Conservation (phyloP, 129 eudicot genomes). For the Flaveria bidentis region DNA sequence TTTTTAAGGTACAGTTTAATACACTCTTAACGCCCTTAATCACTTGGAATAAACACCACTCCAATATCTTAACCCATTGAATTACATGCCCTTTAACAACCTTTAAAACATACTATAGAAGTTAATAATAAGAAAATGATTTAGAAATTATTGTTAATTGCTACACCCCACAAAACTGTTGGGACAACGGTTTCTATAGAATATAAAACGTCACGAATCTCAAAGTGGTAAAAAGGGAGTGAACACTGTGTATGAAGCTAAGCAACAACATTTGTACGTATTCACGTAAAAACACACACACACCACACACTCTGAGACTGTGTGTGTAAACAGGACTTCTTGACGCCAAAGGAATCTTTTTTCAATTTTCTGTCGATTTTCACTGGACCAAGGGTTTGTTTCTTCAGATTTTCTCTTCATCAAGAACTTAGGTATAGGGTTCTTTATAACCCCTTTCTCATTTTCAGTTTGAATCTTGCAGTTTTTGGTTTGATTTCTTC, state of each 20-base stretch:
- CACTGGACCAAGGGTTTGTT: constrained; percentile 14
- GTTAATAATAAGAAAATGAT: constrained; percentile 12
- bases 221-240: constrained; percentile 26
- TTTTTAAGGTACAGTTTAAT: no score
- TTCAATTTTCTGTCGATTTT: constrained; percentile 24
- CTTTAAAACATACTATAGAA: background rate
- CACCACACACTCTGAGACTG: background rate
- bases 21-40: no score
- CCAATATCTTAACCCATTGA: no score
- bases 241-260: constrained; percentile 25
- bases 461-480: constrained; percentile 4
- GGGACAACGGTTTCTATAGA: constrained; percentile 26
- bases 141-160: background rate
- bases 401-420: constrained; percentile 22
- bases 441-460: constrained; percentile 23
- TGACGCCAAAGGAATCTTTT: constrained; percentile 37
- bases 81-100: no score
- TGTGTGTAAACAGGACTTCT: constrained; percentile 25
- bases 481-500: constrained; percentile 19
- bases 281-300: background rate
- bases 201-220: constrained; percentile 35
- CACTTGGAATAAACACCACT: no score
- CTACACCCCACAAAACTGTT: background rate
- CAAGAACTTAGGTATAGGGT: constrained; percentile 19
- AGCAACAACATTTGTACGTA: constrained; percentile 37